These are phyloP conservation scores for Sinapis alba DNA, from an alignment of 441 rosid species.

Conservation along the genomic window DNA sequence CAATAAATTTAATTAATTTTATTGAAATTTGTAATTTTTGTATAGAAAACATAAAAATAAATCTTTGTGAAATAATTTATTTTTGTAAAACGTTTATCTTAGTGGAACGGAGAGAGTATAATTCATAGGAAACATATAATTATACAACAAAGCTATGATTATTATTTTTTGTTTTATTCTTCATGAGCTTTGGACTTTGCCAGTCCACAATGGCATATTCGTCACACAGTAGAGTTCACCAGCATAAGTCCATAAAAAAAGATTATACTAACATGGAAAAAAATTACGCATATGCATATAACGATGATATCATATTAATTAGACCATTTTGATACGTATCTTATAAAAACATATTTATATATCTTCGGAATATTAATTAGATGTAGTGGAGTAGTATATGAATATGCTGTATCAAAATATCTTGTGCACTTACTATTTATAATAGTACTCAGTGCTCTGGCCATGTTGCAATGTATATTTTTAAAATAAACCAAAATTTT, in stretches of 20 bases:
- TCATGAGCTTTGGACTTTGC: slow-evolving; percentile 30
- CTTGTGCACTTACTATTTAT: slow-evolving; percentile 4
- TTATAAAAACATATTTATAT: slow-evolving; percentile 5
- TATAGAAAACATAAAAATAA: no score
- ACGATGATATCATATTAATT: slow-evolving; percentile 3
- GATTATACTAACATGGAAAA: slow-evolving; percentile 9
- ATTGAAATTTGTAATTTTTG: no score
- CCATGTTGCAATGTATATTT: slow-evolving; percentile 10
- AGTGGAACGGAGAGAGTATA: no score
- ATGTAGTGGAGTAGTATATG: slow-evolving; percentile 16
- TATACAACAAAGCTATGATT: slow-evolving; percentile 22
- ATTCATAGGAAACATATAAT: neutral
- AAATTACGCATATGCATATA: slow-evolving; percentile 14
- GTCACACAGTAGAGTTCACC: slow-evolving; percentile 18
- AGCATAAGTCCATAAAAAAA: slow-evolving; percentile 13
- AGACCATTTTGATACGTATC: slow-evolving; percentile 30
- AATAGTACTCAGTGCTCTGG: slow-evolving; percentile 7
- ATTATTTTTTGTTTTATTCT: slow-evolving; percentile 12
- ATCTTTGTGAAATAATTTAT: no score
- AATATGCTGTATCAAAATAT: slow-evolving; percentile 34
- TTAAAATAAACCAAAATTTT: neutral
- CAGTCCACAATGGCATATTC: slow-evolving; percentile 35
- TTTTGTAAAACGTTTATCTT: no score
- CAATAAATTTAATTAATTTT: no score
- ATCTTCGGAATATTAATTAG: slow-evolving; percentile 15